These are phyloP conservation scores for Epichloe elymi DNA, from an alignment of 2,329 filamentous ascomycete genomes.

Conservation along the genomic window DNA sequence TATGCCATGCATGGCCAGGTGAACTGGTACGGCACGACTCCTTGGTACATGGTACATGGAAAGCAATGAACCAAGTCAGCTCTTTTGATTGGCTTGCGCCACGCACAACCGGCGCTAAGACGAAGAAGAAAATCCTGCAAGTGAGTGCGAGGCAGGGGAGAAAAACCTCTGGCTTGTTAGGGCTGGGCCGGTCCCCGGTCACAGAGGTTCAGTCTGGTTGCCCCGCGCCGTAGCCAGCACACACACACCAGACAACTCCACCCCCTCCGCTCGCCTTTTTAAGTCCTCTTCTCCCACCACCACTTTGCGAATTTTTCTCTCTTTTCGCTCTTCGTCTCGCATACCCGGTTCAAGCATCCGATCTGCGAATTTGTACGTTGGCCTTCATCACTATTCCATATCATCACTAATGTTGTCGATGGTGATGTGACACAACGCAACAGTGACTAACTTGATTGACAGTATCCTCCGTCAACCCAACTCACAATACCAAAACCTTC, in stretches of 20 bases:
- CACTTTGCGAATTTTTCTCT: conserved; percentile 22
- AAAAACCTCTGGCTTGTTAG: conserved; percentile 22
- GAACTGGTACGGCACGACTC: conserved; percentile 1
- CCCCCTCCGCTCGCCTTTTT: conserved; percentile 20
- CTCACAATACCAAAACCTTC: conserved; percentile 5
- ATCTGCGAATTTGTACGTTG: conserved; percentile 27
- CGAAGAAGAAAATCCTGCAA: conserved; percentile 9
- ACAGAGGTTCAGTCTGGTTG: conserved; percentile 13
- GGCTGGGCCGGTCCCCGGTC: conserved; percentile 14
- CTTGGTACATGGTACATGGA: neutral
- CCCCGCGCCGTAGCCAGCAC: conserved; percentile 21
- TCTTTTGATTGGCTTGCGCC: conserved; percentile 7
- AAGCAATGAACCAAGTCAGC: neutral
- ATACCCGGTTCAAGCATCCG: conserved; percentile 32
- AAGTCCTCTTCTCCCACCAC: conserved; percentile 26
- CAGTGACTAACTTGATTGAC: conserved; percentile 1
- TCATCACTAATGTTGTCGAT: neutral
- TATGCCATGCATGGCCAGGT: neutral
- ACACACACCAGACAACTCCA: conserved; percentile 17
- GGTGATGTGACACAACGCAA: neutral
- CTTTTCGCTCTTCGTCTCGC: conserved; percentile 29
- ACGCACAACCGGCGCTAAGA: conserved; percentile 4
- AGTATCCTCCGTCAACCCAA: conserved; percentile 4
- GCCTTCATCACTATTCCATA: conserved; percentile 1
- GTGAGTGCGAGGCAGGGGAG: conserved; percentile 6